These are phyloP conservation scores for Saksenaea oblongispora DNA, from an alignment of 371 early-diverging fungal genomes.

Conservation along the genomic window DNA sequence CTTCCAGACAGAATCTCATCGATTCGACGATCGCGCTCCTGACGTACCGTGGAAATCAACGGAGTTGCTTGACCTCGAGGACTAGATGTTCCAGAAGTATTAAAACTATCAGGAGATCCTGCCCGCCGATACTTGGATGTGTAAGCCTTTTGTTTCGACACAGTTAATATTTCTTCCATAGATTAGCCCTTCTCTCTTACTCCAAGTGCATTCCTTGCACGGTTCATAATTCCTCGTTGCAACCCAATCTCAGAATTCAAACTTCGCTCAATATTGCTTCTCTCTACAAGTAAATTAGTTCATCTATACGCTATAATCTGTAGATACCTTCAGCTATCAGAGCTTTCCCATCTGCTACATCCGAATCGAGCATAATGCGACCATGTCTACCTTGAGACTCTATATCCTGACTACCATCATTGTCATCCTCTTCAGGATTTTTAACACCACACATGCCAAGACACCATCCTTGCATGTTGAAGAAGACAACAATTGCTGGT, in stretches of 20 bases:
- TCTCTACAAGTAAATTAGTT: slow-evolving; percentile 19
- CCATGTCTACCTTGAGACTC: slow-evolving; percentile 32
- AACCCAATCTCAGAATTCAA: slow-evolving; percentile 23
- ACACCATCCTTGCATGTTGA: slow-evolving; percentile 81
- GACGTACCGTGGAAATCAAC: slow-evolving; percentile 18
- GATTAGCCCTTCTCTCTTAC: not conserved
- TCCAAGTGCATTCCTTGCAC: slow-evolving; percentile 18
- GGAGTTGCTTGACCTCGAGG: not conserved
- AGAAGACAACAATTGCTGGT: slow-evolving; percentile 70
- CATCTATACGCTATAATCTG: not conserved
- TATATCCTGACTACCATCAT: slow-evolving; percentile 40
- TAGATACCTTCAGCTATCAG: slow-evolving; percentile 43
- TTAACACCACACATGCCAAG: slow-evolving; percentile 66
- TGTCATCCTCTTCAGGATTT: slow-evolving; percentile 60
- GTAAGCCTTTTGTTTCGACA: slow-evolving; percentile 18
- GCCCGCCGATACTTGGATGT: slow-evolving; percentile 34
- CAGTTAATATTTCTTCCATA: not conserved
- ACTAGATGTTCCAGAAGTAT: slow-evolving; percentile 2
- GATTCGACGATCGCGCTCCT: slow-evolving; percentile 37
- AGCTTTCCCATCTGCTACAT: slow-evolving; percentile 49
- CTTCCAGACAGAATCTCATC: slow-evolving; percentile 42
- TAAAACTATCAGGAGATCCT: slow-evolving; percentile 9
- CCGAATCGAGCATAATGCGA: slow-evolving; percentile 27
- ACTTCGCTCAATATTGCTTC: slow-evolving; percentile 28
- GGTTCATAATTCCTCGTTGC: slow-evolving; percentile 23